phyloP scores from a whole-genome alignment of 2,329 filamentous ascomycete genomes.

The Curvularia eragrostidis region DNA sequence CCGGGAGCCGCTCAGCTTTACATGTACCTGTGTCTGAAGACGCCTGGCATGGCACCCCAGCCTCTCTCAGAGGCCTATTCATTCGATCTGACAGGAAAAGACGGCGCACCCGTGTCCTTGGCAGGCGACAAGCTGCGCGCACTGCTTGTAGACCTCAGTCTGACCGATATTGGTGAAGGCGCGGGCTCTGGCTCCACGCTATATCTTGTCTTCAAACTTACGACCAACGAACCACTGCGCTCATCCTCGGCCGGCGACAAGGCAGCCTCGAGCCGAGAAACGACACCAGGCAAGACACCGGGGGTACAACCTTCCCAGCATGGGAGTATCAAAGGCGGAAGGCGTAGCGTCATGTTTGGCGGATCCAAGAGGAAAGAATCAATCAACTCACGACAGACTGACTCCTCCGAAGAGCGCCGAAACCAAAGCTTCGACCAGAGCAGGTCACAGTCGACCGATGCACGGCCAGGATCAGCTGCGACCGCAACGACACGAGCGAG shows the following conservation, averaged over 20 bases:
- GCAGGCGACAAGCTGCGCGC: slow-evolving; percentile 77
- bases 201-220: slow-evolving; percentile 83
- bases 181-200: slow-evolving; percentile 73
- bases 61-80: slow-evolving; percentile 84
- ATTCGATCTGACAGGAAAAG: slow-evolving; percentile 77
- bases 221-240: slow-evolving; percentile 62
- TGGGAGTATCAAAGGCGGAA: slow-evolving; percentile 51
- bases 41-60: slow-evolving; percentile 66
- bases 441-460: slow-evolving; percentile 32
- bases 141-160: slow-evolving; percentile 84
- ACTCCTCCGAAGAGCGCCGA: slow-evolving; percentile 27
- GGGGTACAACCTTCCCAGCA: slow-evolving; percentile 40
- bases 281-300: slow-evolving; percentile 28
- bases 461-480: slow-evolving; percentile 37
- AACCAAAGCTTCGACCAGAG: slow-evolving; percentile 35
- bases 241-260: slow-evolving; percentile 40
- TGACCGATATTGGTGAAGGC: slow-evolving; percentile 72
- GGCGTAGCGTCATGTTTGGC: slow-evolving; percentile 70
- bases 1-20: slow-evolving; percentile 74
- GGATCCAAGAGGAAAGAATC: slow-evolving; percentile 59
- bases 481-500: slow-evolving; percentile 39
- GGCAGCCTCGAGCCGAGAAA: slow-evolving; percentile 34
- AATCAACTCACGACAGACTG: slow-evolving; percentile 30
- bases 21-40: slow-evolving; percentile 77
- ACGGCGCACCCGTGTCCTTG: slow-evolving; percentile 70